Evolutionary conservation across 2,329 filamentous ascomycete genomes (phyloP), one percentile per base, ranked within the genome.

Genomic region (Drechslerella stenobrocha): DNA sequence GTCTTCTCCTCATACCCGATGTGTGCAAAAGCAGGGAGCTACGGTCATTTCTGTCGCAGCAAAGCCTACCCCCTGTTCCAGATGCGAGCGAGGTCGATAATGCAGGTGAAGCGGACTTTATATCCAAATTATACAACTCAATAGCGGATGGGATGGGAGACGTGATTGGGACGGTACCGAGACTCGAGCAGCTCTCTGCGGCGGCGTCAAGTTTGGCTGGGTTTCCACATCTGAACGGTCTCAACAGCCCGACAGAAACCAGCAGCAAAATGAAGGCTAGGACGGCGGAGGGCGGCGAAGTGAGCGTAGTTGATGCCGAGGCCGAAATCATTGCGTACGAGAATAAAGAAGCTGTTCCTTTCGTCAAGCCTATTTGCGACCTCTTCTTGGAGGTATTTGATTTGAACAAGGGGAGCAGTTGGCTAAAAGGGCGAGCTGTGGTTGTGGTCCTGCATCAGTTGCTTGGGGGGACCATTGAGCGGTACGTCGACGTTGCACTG

Each of bases 61-160:
- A 93, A 72, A 89, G 89, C 64, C 89, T 90, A 34, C 85, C 90
- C 42, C 83, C 85, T 2, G 45, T 67, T 52, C 63, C 63, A 9
- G 63, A 67, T 34, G 63, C 53, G 13, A 67, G 52, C 42, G 46
- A 37, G 4, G 37, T 48, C 3, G 63, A 67, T 55, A 84, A 84
- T 73, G 88, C 88, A 76, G 87, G 83, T 75, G 83, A 77, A 76
- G 76, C 69, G 51, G 89, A 97, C 75, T 91, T 98, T 76, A 93
- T 98, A 70, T 90, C 89, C 0, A 86, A 93, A 2, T 85, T 98
- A 47, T 98, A 97, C 78, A 95, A 95, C 75, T 97, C 92, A 0
- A 92, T 98, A 20, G 89, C 92, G 0, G 93, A 98, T 74, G 93
- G 95, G 30, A 95, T 98, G 87, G 93, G 98, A 75, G 93, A 98